Conservation (phyloP, 768 basidiomycete species). For the Termitomyces sp. region DNA sequence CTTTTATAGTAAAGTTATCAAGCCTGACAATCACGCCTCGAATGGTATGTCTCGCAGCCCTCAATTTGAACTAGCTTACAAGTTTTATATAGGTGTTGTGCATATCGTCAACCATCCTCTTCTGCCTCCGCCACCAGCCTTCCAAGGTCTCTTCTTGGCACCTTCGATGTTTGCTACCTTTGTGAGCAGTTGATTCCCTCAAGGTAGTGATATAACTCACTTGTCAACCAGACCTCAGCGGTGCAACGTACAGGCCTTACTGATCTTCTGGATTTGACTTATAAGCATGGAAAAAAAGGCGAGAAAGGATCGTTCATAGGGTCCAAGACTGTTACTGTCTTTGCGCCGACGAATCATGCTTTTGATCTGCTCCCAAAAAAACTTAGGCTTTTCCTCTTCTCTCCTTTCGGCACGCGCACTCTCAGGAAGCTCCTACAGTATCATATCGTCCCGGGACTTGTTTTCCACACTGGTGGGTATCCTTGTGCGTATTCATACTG, state of each 20-base stretch:
- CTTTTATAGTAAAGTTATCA: constrained; percentile 38
- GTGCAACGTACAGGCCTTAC: constrained; percentile 47
- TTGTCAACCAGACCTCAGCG: constrained; percentile 41
- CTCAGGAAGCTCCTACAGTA: constrained; percentile 53
- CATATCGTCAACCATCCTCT: constrained; percentile 53
- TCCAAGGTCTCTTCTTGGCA: constrained; percentile 41
- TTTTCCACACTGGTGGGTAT: constrained; percentile 45
- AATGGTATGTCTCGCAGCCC: constrained; percentile 38
- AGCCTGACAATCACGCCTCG: constrained; percentile 35
- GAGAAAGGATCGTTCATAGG: constrained; percentile 38
- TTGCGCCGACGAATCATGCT: constrained; percentile 48
- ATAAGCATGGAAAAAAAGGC: constrained; percentile 28
- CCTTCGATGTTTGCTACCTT: constrained; percentile 43
- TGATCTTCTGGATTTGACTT: constrained; percentile 41
- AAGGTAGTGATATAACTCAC: background rate
- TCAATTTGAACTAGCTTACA: background rate
- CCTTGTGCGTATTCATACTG: background rate
- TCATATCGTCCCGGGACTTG: constrained; percentile 46
- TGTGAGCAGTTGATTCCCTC: constrained; percentile 22
- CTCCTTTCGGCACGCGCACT: constrained; percentile 46
- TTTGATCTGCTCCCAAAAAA: constrained; percentile 44
- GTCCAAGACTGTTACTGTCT: constrained; percentile 43
- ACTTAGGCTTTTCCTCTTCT: constrained; percentile 53
- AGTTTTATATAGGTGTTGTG: constrained; percentile 32
- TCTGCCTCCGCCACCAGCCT: constrained; percentile 47